A percentile compares a stretch with the other conserved stretches of the same genome.
phyloP scores from a whole-genome alignment of 352 stramenopile species.

The Phytophthora pluvialis region DNA sequence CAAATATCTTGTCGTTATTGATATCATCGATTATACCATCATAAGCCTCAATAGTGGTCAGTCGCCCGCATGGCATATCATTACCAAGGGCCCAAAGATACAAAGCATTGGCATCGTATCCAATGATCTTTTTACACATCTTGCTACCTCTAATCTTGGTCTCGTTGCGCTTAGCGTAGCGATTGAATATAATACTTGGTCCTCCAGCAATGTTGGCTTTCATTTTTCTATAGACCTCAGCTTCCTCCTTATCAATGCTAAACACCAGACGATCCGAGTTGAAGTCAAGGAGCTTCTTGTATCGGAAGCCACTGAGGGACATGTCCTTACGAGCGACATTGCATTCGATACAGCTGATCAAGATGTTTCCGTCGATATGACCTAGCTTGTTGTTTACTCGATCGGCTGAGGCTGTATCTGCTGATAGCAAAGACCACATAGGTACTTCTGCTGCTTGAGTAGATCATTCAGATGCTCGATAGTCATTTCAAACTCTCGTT shows the following conservation, averaged over 20 bases:
- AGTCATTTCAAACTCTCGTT: too few species aligned
- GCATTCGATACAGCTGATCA: too few species aligned
- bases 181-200: not conserved
- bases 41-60: not conserved
- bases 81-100: slow-evolving; percentile 1
- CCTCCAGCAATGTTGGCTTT: slow-evolving; percentile 4
- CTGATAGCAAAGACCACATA: slow-evolving; percentile 28
- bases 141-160: not conserved
- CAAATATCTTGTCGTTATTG: too few species aligned
- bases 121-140: not conserved
- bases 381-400: too few species aligned
- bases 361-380: too few species aligned
- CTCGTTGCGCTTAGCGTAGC: not conserved
- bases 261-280: slow-evolving; percentile 6
- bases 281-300: slow-evolving; percentile 14
- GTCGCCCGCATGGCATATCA: slow-evolving; percentile 6
- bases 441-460: slow-evolving; percentile 22
- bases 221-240: slow-evolving; percentile 10
- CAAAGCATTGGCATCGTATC: not conserved
- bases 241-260: slow-evolving; percentile 5
- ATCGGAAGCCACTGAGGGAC: slow-evolving; percentile 18
- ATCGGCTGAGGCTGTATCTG: slow-evolving; percentile 31
- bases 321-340: not conserved
- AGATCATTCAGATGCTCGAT: too few species aligned
- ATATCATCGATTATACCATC: too few species aligned